Percentiles rank a stretch among this genome's conserved stretches.
These are phyloP conservation scores for Scutellaria baicalensis DNA, from an alignment of 257 asterid species.

Conservation along the genomic window DNA sequence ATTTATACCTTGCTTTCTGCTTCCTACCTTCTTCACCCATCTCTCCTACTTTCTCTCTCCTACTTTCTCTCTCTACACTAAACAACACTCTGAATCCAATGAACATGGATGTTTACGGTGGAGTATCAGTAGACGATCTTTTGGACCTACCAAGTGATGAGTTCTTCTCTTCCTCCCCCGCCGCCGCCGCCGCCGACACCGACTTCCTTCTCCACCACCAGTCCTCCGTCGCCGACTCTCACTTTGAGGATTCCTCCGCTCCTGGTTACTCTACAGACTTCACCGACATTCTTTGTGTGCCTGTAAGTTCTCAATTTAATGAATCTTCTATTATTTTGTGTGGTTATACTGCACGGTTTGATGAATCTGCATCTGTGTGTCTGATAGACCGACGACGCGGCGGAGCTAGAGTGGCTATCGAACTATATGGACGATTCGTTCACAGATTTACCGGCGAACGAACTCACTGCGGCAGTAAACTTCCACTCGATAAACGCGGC, in stretches of 20 bases:
- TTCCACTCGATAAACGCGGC: conserved; percentile 4
- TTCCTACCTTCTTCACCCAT: conserved; percentile 5
- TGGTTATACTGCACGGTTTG: not conserved
- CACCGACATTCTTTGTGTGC: conserved; percentile 40
- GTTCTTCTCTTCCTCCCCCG: conserved; percentile 22
- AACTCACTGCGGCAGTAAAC: conserved; percentile 22
- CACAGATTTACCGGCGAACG: conserved; percentile 37
- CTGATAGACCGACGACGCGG: conserved; percentile 49
- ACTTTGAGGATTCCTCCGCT: conserved; percentile 7
- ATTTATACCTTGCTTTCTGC: conserved; percentile 37
- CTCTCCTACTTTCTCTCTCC: conserved; percentile 16
- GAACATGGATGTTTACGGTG: conserved; percentile 53
- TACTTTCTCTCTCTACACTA: not conserved
- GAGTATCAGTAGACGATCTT: conserved; percentile 52
- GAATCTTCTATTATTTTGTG: not conserved
- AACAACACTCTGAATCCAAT: not conserved
- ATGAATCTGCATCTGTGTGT: not conserved
- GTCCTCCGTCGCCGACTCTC: conserved; percentile 9
- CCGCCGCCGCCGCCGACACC: conserved; percentile 19
- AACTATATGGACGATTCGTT: conserved; percentile 64
- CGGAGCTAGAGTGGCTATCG: conserved; percentile 77
- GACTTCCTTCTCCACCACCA: conserved; percentile 29
- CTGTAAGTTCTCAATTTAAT: conserved; percentile 24
- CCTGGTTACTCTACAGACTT: conserved; percentile 31
- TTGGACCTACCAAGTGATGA: conserved; percentile 53